phyloP scores from a whole-genome alignment of 148 eudicot species.

The Camellia lanceoleosa region DNA sequence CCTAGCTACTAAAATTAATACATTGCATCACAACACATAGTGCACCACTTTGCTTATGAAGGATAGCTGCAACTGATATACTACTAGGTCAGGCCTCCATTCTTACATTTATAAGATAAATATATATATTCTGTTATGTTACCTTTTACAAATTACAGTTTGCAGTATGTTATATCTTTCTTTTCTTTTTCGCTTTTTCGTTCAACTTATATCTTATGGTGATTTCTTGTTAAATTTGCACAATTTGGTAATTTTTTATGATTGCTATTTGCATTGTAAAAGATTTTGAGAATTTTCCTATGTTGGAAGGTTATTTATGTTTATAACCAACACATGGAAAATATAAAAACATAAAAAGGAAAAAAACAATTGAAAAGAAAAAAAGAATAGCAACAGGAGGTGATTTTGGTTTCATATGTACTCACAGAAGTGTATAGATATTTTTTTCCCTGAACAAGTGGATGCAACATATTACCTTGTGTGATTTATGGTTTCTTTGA shows the following conservation, averaged over 20 bases:
- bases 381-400: background rate
- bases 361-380: background rate
- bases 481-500: too few relatives aligned
- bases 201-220: slow-evolving; percentile 6
- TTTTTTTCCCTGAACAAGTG: too few relatives aligned
- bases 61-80: background rate
- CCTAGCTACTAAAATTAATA: background rate
- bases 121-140: background rate
- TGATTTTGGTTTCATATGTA: background rate
- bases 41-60: background rate
- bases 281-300: background rate
- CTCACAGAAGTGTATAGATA: background rate
- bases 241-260: background rate
- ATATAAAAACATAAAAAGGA: background rate
- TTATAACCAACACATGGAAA: background rate
- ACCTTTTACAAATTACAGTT: background rate
- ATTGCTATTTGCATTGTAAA: background rate
- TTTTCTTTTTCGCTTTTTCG: background rate
- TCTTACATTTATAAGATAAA: background rate
- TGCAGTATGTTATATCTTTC: background rate
- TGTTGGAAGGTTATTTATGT: slow-evolving; percentile 5
- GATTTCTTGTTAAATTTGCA: background rate
- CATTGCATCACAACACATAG: background rate
- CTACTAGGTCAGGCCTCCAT: background rate
- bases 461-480: too few relatives aligned